A percentile compares a stretch with the other conserved stretches of the same genome.
These are phyloP conservation scores for Phascolomyces articulosus DNA, from an alignment of 371 early-diverging fungal genomes.

Conservation along the genomic window DNA sequence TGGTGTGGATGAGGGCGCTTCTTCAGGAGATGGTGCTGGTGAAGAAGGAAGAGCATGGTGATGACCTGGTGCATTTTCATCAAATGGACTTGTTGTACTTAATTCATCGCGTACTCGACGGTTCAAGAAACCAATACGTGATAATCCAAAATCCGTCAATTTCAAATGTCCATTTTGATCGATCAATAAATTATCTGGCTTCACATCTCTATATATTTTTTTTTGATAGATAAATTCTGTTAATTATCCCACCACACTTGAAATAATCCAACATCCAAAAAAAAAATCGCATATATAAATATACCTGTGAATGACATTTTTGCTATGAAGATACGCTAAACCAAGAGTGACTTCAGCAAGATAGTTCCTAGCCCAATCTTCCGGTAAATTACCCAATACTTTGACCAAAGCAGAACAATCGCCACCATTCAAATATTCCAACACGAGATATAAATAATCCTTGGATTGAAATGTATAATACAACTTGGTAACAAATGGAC, in stretches of 20 bases:
- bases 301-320: constrained; percentile 88
- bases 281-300: background rate
- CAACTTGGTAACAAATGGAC: constrained; percentile 93
- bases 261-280: no score
- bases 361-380: constrained; percentile 92
- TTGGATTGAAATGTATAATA: constrained; percentile 93
- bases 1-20: background rate
- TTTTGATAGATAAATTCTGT: no score
- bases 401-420: constrained; percentile 94
- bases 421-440: constrained; percentile 98
- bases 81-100: constrained; percentile 5
- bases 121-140: constrained; percentile 85
- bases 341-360: constrained; percentile 94
- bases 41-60: background rate
- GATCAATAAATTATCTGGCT: constrained; percentile 92
- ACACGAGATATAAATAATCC: constrained; percentile 90
- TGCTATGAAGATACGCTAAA: constrained; percentile 90
- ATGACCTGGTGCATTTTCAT: constrained; percentile 22
- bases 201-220: constrained; percentile 79
- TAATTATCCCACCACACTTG: no score
- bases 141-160: constrained; percentile 95
- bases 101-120: constrained; percentile 72
- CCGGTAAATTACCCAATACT: constrained; percentile 79
- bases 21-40: background rate
- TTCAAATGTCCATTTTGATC: constrained; percentile 91